Base-by-base conservation (phyloP, 2,329 filamentous ascomycete species). In the Aureobasidium leucospermi region DNA sequence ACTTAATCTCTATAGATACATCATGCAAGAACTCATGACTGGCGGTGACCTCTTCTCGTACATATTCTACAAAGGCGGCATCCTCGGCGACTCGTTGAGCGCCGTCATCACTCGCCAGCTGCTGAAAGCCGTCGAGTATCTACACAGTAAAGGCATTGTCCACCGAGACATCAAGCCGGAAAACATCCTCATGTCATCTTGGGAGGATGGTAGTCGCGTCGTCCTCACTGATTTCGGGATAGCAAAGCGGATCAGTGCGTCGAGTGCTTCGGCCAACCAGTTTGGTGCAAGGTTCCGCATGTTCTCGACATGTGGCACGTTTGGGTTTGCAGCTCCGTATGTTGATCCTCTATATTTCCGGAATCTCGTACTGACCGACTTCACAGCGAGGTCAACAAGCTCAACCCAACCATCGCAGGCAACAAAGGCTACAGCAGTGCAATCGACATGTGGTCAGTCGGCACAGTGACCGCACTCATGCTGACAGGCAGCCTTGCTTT, bases 401-500 rank as follows among this genome's bases (percentile, higher is more conserved):
- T 60, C 43, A 76, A 69, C 61, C 63, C 59, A 13, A 61, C 61
- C 32, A 69, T 67, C 29, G 65, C 66, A 8, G 36, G 41, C 1
- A 62, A 67, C 1, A 47, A 66, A 38, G 80, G 81, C 2, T 85
- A 85, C 67, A 82, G 80, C 31, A 79, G 79, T 65, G 76, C 80
- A 9, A 75, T 85, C 8, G 84, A 86, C 63, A 76, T 86, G 68
- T 86, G 83, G 83, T 82, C 83, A 0, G 65, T 86, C n/a, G 84
- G 83, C 6, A 78, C 76, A 48, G 73, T 85, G 2, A 74, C 81
- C 1, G 76, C 75, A 8, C 73, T 78, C 8, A 67, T 86, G 13
- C 71, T 85, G 15, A 78, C 77, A 0, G 80, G 79, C 13, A 72
- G 78, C 9, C 83, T 83, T 61, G 71, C 67, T 15, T 70, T 73